Percentiles rank a stretch among this genome's conserved stretches.
Conservation (phyloP, 2,329 filamentous ascomycete species). For the Ceratocystis diversiconidia region DNA sequence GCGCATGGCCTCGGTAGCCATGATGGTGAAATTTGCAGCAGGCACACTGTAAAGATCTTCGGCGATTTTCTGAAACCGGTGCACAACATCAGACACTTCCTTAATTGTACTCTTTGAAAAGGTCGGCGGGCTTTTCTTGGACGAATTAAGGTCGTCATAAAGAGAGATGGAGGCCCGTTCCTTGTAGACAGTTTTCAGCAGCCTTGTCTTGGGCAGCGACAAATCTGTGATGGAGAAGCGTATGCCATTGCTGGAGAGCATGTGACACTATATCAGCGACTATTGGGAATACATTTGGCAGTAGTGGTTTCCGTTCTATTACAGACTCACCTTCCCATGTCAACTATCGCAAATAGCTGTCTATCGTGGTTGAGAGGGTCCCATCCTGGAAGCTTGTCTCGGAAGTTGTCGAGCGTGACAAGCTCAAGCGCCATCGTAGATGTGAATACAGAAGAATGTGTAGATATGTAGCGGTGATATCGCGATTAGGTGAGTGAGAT, state of each 20-base stretch:
- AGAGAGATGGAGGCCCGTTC: slow-evolving; percentile 70
- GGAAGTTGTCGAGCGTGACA: slow-evolving; percentile 39
- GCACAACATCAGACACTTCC: slow-evolving; percentile 51
- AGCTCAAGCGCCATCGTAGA: slow-evolving; percentile 28
- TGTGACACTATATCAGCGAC: neutral
- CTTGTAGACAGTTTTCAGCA: slow-evolving; percentile 63
- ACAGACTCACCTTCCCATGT: slow-evolving; percentile 40
- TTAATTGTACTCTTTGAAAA: slow-evolving; percentile 45
- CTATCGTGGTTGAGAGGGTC: slow-evolving; percentile 28
- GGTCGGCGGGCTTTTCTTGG: slow-evolving; percentile 23
- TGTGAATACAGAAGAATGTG: neutral
- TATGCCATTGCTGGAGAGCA: slow-evolving; percentile 60
- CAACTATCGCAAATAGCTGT: slow-evolving; percentile 43
- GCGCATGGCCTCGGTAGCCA: slow-evolving; percentile 82
- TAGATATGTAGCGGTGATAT: neutral
- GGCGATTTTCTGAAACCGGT: slow-evolving; percentile 59
- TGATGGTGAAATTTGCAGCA: slow-evolving; percentile 49
- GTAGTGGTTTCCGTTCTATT: neutral
- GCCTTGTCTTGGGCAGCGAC: slow-evolving; percentile 53
- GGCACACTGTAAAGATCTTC: slow-evolving; percentile 50
- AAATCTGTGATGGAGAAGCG: slow-evolving; percentile 81
- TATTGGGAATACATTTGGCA: neutral
- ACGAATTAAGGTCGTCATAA: slow-evolving; percentile 61
- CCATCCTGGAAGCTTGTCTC: slow-evolving; percentile 37
- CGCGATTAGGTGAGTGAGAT: neutral